Conservation (phyloP, 192 early-diverging fungal genomes). For the Mortierella claussenii region DNA sequence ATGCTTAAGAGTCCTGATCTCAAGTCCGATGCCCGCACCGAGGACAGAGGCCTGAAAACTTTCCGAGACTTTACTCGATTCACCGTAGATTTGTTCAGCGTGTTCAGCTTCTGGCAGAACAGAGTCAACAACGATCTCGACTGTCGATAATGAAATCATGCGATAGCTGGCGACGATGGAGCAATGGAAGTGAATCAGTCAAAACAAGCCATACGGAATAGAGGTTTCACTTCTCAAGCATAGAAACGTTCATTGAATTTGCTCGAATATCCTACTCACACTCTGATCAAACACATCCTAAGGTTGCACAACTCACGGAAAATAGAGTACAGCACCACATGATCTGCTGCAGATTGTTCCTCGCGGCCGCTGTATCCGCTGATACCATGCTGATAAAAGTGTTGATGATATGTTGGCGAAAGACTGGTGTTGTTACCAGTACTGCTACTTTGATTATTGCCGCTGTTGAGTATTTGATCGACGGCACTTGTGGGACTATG, state of each 20-base stretch:
- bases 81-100: conserved; percentile 5
- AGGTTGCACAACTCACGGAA: conserved; percentile 43
- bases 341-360: conserved; percentile 28
- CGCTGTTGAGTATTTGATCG: too few species aligned
- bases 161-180: too few species aligned
- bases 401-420: conserved; percentile 15
- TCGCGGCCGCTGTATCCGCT: conserved; percentile 7
- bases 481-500: too few species aligned
- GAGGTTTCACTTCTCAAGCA: too few species aligned
- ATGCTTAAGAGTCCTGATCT: conserved; percentile 48
- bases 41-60: conserved; percentile 40
- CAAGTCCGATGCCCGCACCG: conserved; percentile 51
- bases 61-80: neutral
- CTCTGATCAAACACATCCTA: conserved; percentile 27
- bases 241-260: too few species aligned
- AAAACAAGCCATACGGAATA: too few species aligned
- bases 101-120: conserved; percentile 47
- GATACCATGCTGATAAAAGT: neutral
- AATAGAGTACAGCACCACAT: conserved; percentile 42
- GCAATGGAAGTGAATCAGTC: too few species aligned
- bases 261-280: too few species aligned
- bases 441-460: neutral
- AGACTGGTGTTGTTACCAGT: conserved; percentile 13
- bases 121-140: conserved; percentile 24
- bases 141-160: conserved; percentile 41